Evolutionary conservation across 345 rosid genomes (phyloP).

Genomic region (Eucalyptus sideroxylon): DNA sequence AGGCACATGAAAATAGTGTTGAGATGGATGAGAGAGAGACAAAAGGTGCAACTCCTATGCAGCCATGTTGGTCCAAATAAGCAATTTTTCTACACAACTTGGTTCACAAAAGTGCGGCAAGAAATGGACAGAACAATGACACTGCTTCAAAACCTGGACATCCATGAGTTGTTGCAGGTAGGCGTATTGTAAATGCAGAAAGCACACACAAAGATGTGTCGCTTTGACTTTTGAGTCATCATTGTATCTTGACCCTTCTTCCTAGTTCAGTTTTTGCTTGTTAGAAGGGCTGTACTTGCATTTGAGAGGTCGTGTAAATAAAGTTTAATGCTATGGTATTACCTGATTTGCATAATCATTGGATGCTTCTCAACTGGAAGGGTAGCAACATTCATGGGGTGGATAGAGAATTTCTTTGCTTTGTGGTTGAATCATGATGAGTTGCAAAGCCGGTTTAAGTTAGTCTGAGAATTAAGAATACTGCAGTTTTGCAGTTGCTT

Average conservation of each 20-base stretch:
- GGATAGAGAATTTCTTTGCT: neutral
- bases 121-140: neutral
- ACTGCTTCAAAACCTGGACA: neutral
- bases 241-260: neutral
- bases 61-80: constrained; percentile 29
- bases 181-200: neutral
- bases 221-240: neutral
- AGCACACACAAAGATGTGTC: neutral
- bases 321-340: neutral
- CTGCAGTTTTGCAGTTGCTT: neutral
- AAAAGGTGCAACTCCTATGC: constrained; percentile 27
- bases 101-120: constrained; percentile 24
- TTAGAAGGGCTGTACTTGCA: neutral
- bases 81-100: constrained; percentile 36
- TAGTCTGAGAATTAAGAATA: neutral
- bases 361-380: neutral
- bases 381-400: neutral
- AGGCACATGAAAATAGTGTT: constrained; percentile 40
- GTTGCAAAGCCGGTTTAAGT: neutral
- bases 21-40: constrained; percentile 26
- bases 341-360: neutral
- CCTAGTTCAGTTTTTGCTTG: neutral
- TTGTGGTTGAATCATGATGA: neutral
- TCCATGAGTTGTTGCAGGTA: neutral
- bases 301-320: neutral